These are phyloP conservation scores for Metschnikowia peoriensis DNA, from an alignment of 805 yeast genomes.

Conservation along the genomic window DNA sequence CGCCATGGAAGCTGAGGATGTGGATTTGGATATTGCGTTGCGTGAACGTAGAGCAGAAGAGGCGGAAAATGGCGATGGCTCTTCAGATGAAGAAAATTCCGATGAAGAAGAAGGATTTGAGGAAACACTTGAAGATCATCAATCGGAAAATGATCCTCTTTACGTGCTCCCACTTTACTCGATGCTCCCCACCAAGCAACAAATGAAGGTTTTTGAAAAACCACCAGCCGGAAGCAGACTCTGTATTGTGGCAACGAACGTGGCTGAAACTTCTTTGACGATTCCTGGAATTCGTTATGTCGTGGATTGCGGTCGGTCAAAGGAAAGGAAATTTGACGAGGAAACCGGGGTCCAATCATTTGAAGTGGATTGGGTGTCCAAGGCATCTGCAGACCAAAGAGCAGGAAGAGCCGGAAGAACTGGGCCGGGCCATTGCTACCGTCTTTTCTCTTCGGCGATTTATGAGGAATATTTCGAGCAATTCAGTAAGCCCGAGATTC, in stretches of 20 bases:
- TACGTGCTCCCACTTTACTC: constrained; percentile 93
- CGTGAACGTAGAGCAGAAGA: constrained; percentile 29
- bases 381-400: constrained; percentile 95
- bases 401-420: constrained; percentile 98
- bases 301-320: constrained; percentile 91
- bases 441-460: constrained; percentile 90
- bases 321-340: constrained; percentile 80
- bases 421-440: constrained; percentile 96
- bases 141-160: constrained; percentile 71
- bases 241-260: constrained; percentile 94
- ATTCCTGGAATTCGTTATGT: constrained; percentile 95
- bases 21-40: constrained; percentile 63
- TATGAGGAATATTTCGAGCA: constrained; percentile 81
- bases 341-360: constrained; percentile 90
- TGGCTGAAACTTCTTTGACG: constrained; percentile 96
- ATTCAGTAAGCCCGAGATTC: constrained; percentile 85
- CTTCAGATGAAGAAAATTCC: constrained; percentile 51
- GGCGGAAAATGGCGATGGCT: constrained; percentile 38
- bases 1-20: constrained; percentile 82
- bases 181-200: constrained; percentile 88
- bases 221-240: constrained; percentile 86
- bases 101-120: constrained; percentile 68
- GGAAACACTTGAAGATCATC: constrained; percentile 69
- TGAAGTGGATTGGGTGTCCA: constrained; percentile 87
- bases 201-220: constrained; percentile 82